A percentile compares a stretch with the other conserved stretches of the same genome.
phyloP scores from a whole-genome alignment of 768 basidiomycete species.

The Mycena amicta region DNA sequence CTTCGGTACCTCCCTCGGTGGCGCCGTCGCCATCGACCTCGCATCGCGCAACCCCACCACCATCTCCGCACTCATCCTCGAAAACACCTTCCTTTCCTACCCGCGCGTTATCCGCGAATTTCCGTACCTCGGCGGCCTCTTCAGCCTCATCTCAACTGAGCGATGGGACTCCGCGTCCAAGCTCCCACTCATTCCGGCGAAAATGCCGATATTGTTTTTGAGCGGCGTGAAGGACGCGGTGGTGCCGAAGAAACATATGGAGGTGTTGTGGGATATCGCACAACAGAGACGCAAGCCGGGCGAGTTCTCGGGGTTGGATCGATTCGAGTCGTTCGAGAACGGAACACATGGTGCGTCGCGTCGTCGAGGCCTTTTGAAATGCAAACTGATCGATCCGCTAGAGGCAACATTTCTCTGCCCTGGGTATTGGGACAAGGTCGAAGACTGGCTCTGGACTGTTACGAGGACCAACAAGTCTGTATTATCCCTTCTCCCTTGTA shows the following conservation, averaged over 20 bases:
- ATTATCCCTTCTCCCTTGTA: no score
- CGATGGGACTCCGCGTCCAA: conserved; percentile 62
- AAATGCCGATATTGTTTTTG: conserved; percentile 61
- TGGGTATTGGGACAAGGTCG: neutral
- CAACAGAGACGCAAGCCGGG: conserved; percentile 8
- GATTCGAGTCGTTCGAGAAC: conserved; percentile 5
- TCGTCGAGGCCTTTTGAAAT: neutral
- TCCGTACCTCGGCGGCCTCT: conserved; percentile 42
- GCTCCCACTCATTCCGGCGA: conserved; percentile 43
- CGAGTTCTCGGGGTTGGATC: conserved; percentile 16
- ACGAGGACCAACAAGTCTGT: no score
- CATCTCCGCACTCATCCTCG: conserved; percentile 64
- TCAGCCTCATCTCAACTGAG: conserved; percentile 60
- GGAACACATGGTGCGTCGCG: neutral
- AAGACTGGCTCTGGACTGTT: neutral
- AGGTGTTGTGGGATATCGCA: conserved; percentile 49
- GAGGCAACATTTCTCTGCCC: neutral
- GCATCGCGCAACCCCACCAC: conserved; percentile 58
- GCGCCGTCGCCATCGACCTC: conserved; percentile 73
- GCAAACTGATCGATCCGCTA: neutral
- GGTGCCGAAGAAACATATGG: conserved; percentile 58
- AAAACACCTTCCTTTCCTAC: conserved; percentile 75
- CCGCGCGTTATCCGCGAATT: conserved; percentile 33
- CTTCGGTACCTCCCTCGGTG: conserved; percentile 68
- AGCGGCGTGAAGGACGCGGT: conserved; percentile 58